phyloP scores from a whole-genome alignment of 2,329 filamentous ascomycete species.

The Paecilomyces sp. region DNA sequence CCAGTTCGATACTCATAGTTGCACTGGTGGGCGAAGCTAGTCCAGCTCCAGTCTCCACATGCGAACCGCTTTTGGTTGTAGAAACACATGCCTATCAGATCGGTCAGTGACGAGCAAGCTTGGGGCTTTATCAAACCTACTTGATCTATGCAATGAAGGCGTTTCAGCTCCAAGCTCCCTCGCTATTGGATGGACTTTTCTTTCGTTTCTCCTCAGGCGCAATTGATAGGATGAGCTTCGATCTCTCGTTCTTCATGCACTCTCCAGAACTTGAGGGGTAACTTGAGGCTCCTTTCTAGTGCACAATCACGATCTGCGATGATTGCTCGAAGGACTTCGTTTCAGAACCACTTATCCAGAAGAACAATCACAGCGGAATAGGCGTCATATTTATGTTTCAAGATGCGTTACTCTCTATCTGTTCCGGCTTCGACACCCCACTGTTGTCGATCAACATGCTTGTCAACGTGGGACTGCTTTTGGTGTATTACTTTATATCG shows the following conservation, averaged over 20 bases:
- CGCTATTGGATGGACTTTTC: constrained; percentile 24
- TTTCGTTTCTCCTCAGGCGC: constrained; percentile 15
- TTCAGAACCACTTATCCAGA: constrained; percentile 26
- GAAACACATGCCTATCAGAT: constrained; percentile 70
- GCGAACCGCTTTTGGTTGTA: constrained; percentile 81
- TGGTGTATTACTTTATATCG: constrained; percentile 23
- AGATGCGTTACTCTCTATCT: constrained; percentile 16
- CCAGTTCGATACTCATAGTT: constrained; percentile 91
- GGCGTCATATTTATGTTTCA: constrained; percentile 35
- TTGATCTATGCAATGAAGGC: constrained; percentile 18
- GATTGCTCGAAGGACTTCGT: constrained; percentile 12
- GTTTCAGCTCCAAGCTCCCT: constrained; percentile 25
- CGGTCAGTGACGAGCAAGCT: constrained; percentile 19
- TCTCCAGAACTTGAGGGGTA: constrained; percentile 1
- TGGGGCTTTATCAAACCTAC: constrained; percentile 24
- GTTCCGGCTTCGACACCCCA: constrained; percentile 13
- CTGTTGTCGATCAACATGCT: constrained; percentile 23
- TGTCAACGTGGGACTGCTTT: constrained; percentile 23
- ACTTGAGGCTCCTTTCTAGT: constrained; percentile 16
- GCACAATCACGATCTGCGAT: constrained; percentile 15
- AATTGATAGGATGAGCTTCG: constrained; percentile 28
- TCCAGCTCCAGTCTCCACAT: constrained; percentile 93
- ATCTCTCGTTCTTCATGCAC: constrained; percentile 5
- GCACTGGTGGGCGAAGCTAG: constrained; percentile 86
- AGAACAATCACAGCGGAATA: constrained; percentile 20